Evolutionary conservation across 192 early-diverging fungal species (phyloP).

Genomic region (Linnemannia elongata): DNA sequence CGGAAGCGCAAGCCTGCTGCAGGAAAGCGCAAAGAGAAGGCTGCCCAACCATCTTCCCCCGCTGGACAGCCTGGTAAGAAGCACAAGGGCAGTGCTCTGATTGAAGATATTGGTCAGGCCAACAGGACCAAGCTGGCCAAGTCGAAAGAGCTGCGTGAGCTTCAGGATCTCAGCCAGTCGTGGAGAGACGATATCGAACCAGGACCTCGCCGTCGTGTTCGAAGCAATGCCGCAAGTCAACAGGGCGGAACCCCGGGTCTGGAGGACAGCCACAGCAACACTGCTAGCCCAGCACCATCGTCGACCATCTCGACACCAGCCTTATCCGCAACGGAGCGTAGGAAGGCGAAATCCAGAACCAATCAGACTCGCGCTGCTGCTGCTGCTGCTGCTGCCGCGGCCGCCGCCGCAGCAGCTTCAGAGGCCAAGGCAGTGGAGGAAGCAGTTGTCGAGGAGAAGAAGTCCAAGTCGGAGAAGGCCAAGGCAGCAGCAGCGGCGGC

Average conservation of each 20-base stretch:
- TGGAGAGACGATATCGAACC: conserved; percentile 52
- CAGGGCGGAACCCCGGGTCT: conserved; percentile 27
- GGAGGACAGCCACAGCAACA: conserved; percentile 45
- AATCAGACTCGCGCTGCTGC: conserved; percentile 23
- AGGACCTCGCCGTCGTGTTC: conserved; percentile 38
- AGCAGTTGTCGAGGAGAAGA: conserved; percentile 21
- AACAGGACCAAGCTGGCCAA: conserved; percentile 62
- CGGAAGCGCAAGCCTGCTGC: conserved; percentile 54
- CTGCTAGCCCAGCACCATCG: conserved; percentile 43
- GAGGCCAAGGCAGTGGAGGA: conserved; percentile 21
- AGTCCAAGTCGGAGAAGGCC: conserved; percentile 28
- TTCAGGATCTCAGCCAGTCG: conserved; percentile 58
- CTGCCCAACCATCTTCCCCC: conserved; percentile 54
- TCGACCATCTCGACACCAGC: conserved; percentile 35
- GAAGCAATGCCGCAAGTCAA: conserved; percentile 33
- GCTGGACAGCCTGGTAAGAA: conserved; percentile 49
- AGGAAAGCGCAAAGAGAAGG: conserved; percentile 63
- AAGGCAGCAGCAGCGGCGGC: not conserved
- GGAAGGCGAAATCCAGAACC: conserved; percentile 31
- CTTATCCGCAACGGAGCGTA: conserved; percentile 17
- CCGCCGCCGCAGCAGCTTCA: conserved; percentile 5
- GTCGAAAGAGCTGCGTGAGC: conserved; percentile 59
- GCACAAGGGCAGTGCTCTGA: conserved; percentile 52
- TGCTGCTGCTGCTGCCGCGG: not conserved
- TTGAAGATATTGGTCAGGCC: conserved; percentile 69